Base-by-base conservation (phyloP, 163 green algal genomes). In the Prototheca cutis region DNA sequence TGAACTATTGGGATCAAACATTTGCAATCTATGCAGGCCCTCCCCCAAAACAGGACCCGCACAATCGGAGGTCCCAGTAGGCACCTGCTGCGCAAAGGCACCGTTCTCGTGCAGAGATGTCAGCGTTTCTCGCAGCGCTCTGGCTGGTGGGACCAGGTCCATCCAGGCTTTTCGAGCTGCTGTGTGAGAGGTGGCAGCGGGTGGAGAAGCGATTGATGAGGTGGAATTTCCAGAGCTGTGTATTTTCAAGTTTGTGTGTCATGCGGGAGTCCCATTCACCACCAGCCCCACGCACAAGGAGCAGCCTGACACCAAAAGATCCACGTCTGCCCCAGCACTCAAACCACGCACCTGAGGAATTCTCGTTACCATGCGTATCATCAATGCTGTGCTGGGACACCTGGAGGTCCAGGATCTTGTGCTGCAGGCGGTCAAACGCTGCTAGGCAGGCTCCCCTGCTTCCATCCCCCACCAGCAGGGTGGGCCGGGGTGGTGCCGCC, bases 121-220 rank as follows among this genome's bases (percentile, higher is more conserved):
- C 39, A 70, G 55, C 21, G 63, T 70, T 48, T 70, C 63, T 18
- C 63, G 34, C 36, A 70, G 30, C 4, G 63, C 28, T 19, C 63
- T 55, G 27, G 55, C 62, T 13, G 30, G 63, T 0, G 63, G 55
- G 34, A 70, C 63, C 25, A 70, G 19, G 6, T 62, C 48, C 2
- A 27, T n/a, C 63, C 63, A 70, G 23, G 55, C 34, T 10, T 15
- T 45, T 45, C 36, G 0, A 10, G 13, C 36, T 45, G 36, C 36
- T 45, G n/a, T n/a, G n/a, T n/a, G n/a, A n/a, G n/a, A n/a, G n/a
- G n/a, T n/a, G n/a, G n/a, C n/a, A n/a, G n/a, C n/a, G n/a, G n/a
- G n/a, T n/a, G n/a, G n/a, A n/a, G n/a, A n/a, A n/a, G n/a, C n/a
- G n/a, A n/a, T n/a, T n/a, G n/a, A n/a, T n/a, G n/a, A n/a, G n/a